A percentile compares a stretch with the other conserved stretches of the same genome.
Conservation (phyloP, 1,284 basidiomycete species). For the Irpex sp. region DNA sequence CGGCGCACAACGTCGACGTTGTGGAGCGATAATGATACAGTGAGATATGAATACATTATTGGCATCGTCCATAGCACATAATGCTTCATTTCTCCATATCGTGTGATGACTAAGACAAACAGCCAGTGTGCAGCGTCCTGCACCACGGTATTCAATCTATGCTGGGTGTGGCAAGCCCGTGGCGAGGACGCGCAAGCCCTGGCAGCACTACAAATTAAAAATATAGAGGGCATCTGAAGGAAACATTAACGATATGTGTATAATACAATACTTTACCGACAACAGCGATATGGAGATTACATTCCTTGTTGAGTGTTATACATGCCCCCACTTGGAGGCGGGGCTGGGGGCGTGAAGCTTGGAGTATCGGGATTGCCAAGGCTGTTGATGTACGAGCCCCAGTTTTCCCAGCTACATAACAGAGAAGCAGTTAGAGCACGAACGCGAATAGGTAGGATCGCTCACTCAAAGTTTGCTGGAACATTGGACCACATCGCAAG, state of each 20-base stretch:
- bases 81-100: not conserved
- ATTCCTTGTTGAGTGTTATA: not conserved
- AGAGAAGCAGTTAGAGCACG: not conserved
- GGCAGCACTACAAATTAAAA: not conserved
- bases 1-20: too few species aligned
- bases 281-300: not conserved
- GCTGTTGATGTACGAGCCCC: slow-evolving; percentile 8
- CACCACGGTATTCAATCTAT: not conserved
- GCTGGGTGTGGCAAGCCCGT: too few species aligned
- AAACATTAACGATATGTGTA: not conserved
- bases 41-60: not conserved
- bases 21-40: not conserved
- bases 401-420: slow-evolving; percentile 8
- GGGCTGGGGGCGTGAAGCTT: not conserved
- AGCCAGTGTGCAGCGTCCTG: not conserved
- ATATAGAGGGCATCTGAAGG: not conserved
- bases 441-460: not conserved
- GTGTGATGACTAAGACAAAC: not conserved
- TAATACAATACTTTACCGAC: not conserved
- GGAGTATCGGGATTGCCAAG: slow-evolving; percentile 1
- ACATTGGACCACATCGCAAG: slow-evolving; percentile 9
- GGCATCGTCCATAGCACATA: not conserved
- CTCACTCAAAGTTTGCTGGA: slow-evolving; percentile 7
- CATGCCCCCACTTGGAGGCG: not conserved
- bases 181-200: not conserved